phyloP scores from a whole-genome alignment of 768 basidiomycete genomes.

The Podaxis pistillaris region DNA sequence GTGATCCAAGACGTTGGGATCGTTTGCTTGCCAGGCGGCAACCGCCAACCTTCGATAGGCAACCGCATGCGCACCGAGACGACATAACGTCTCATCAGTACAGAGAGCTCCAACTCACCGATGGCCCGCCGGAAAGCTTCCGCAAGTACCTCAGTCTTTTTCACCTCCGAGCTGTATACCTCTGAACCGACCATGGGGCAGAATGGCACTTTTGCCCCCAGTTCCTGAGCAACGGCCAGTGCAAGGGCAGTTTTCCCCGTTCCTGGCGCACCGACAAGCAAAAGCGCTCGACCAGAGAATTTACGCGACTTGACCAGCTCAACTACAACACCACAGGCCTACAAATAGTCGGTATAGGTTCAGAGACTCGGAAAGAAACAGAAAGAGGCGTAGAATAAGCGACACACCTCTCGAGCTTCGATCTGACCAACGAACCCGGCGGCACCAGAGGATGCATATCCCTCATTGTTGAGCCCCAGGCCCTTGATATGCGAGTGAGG shows the following conservation, averaged over 20 bases:
- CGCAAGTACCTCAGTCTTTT: conserved; percentile 97
- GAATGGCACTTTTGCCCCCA: conserved; percentile 94
- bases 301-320: conserved; percentile 89
- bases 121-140: conserved; percentile 95
- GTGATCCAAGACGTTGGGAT: neutral
- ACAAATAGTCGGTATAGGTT: neutral
- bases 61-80: neutral
- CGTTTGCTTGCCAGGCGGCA: neutral
- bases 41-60: neutral
- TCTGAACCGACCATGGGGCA: conserved; percentile 99
- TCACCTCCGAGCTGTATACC: conserved; percentile 95
- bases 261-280: conserved; percentile 94
- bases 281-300: conserved; percentile 89
- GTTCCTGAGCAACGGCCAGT: conserved; percentile 91
- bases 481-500: conserved; percentile 98
- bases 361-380: neutral
- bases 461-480: conserved; percentile 84
- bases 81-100: conserved; percentile 4
- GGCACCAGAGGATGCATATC: conserved; percentile 65
- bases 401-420: conserved; percentile 81
- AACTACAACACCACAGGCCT: conserved; percentile 92
- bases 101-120: conserved; percentile 52
- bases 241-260: conserved; percentile 98
- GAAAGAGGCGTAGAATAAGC: neutral
- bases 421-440: conserved; percentile 92